Evolutionary conservation across 2,329 filamentous ascomycete species (phyloP), one percentile per base, ranked within the genome.

Genomic region (Fusarium xylarioides): DNA sequence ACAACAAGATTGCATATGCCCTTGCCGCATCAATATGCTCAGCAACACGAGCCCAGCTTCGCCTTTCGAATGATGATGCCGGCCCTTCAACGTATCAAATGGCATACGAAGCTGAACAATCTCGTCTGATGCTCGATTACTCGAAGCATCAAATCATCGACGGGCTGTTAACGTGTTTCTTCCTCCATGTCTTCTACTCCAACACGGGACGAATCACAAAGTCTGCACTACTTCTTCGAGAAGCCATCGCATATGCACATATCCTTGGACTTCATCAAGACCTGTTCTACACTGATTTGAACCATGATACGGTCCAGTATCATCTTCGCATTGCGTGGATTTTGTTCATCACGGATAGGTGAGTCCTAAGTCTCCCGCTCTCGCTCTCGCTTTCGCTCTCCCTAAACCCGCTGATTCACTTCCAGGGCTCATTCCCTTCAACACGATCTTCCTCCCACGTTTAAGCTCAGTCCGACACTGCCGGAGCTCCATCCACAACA

Each of bases 281-380:
- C n/a, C 19, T 53, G 3, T 70, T 60, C 8, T 70, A 70, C 30
- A n/a, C 47, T 11, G 67, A 70, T 5, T 15, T 66, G 21, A 12
- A 42, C 4, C 15, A 49, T 1, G 28, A 52, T 9, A 11, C 11
- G 2, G 32, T 18, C 11, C 67, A 70, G 15, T 55, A 70, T 34
- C 11, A 70, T 50, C 67, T 70, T 14, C 66, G 67, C 10, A 70
- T 70, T 19, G 67, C 67, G 3, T 70, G 67, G 67, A 50, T 70
- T 7, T 19, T 70, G 3, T 70, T 70, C 38, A 70, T 70, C 16
- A 70, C 67, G 1, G 67, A 70, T 5, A 66, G 65, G 62, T 66
- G 6, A 37, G 34, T 44, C 7, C 23, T 15, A 11, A 30, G n/a
- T 3, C 1, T 32, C 19, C 10, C 6, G 12, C 16, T 3, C 4